Evolutionary conservation across 768 basidiomycete genomes (phyloP).

Genomic region (Auriculariales sp.): DNA sequence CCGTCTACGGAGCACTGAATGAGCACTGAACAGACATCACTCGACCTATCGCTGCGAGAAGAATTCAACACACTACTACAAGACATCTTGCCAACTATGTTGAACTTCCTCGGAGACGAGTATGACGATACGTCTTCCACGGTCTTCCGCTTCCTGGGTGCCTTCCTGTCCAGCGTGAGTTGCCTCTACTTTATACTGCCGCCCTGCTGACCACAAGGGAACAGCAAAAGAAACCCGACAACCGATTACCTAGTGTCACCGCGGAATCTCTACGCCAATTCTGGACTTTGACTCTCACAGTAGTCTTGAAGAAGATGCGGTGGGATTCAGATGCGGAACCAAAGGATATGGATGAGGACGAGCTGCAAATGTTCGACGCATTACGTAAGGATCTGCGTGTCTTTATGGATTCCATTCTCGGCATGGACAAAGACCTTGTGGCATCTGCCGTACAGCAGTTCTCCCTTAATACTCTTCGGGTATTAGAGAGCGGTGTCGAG

Average conservation of each 20-base stretch:
- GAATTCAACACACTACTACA: conserved; percentile 37
- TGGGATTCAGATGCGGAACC: conserved; percentile 75
- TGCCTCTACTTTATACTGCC: background rate
- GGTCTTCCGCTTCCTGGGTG: conserved; percentile 66
- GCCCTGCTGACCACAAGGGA: conserved; percentile 55
- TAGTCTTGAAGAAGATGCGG: conserved; percentile 76
- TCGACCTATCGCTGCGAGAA: conserved; percentile 29
- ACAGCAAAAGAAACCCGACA: conserved; percentile 36
- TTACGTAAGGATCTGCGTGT: conserved; percentile 82
- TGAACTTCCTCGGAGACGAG: conserved; percentile 80
- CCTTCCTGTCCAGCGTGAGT: conserved; percentile 60
- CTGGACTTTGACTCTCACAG: conserved; percentile 59
- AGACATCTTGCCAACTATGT: conserved; percentile 63
- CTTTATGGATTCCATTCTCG: conserved; percentile 75
- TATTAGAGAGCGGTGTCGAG: conserved; percentile 44
- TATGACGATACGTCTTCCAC: conserved; percentile 83
- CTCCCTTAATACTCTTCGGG: conserved; percentile 59
- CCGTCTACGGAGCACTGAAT: too few relatives aligned
- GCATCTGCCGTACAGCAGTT: conserved; percentile 60
- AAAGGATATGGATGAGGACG: conserved; percentile 70
- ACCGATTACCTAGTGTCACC: conserved; percentile 43
- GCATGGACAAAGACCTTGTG: conserved; percentile 77
- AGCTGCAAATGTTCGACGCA: conserved; percentile 64
- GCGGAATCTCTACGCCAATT: conserved; percentile 53
- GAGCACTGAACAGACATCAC: background rate